A percentile compares a stretch with the other conserved stretches of the same genome.
phyloP scores from a whole-genome alignment of 225 moss, liverwort and hornwort species.

The Anthoceros angustus region DNA sequence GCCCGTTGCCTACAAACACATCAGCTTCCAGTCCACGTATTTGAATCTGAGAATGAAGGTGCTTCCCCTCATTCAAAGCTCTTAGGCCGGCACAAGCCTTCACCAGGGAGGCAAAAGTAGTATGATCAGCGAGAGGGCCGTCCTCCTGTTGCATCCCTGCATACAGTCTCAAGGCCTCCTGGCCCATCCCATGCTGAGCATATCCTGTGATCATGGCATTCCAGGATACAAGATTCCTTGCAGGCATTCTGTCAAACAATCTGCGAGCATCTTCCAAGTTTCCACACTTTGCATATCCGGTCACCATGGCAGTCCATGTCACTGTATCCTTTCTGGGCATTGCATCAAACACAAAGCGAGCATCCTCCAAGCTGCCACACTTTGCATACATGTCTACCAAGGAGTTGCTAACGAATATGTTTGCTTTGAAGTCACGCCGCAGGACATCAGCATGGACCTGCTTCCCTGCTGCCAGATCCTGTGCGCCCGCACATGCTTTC shows the following conservation, averaged over 20 bases:
- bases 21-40: neutral
- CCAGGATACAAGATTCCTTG: neutral
- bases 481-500: neutral
- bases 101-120: neutral
- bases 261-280: too few species aligned
- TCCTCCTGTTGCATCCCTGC: neutral
- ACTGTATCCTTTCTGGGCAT: neutral
- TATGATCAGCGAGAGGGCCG: neutral
- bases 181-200: neutral
- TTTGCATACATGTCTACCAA: slow-evolving; percentile 1
- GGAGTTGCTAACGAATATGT: neutral
- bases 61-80: neutral
- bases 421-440: neutral
- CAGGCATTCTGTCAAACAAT: too few species aligned
- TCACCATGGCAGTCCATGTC: neutral
- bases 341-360: neutral
- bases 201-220: neutral
- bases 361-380: neutral
- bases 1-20: neutral
- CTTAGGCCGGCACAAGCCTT: neutral
- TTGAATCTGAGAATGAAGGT: neutral
- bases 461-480: neutral
- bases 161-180: neutral
- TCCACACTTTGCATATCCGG: too few species aligned
- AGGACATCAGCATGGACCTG: neutral